Evolutionary conservation across 2,329 filamentous ascomycete genomes (phyloP).

Genomic region (Fusarium pseudoanthophilum): DNA sequence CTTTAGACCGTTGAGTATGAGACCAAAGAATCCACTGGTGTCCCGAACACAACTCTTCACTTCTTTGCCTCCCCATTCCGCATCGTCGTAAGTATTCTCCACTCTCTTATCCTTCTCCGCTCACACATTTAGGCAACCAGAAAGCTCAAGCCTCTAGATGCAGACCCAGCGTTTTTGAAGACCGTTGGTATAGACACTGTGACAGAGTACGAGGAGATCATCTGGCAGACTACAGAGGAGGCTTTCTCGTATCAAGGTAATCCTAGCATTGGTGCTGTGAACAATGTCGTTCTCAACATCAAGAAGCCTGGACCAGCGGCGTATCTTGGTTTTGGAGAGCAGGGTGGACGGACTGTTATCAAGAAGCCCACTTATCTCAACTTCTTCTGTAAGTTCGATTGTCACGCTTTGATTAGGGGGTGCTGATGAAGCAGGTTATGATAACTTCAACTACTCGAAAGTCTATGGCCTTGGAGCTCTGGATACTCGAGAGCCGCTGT

Average conservation of each 20-base stretch:
- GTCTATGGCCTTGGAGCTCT: not conserved
- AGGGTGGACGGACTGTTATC: not conserved
- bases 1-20: not conserved
- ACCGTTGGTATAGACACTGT: not conserved
- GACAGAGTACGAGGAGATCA: not conserved
- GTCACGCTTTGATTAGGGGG: rapidly evolving
- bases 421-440: not conserved
- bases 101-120: rapidly evolving
- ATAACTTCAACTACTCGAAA: not conserved
- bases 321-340: not conserved
- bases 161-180: not conserved
- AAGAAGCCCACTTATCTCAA: not conserved
- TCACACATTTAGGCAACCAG: not conserved
- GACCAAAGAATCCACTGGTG: not conserved
- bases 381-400: not conserved
- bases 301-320: not conserved
- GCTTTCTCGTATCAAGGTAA: not conserved
- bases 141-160: not conserved
- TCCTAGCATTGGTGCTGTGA: not conserved
- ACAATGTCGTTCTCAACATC: slow-evolving; percentile 2
- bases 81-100: not conserved
- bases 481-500: slow-evolving; percentile 1
- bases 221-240: slow-evolving; percentile 6
- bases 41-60: not conserved
- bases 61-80: not conserved